phyloP scores from a whole-genome alignment of 169 alveolate genomes.

The Plasmodium billcollinsi region DNA sequence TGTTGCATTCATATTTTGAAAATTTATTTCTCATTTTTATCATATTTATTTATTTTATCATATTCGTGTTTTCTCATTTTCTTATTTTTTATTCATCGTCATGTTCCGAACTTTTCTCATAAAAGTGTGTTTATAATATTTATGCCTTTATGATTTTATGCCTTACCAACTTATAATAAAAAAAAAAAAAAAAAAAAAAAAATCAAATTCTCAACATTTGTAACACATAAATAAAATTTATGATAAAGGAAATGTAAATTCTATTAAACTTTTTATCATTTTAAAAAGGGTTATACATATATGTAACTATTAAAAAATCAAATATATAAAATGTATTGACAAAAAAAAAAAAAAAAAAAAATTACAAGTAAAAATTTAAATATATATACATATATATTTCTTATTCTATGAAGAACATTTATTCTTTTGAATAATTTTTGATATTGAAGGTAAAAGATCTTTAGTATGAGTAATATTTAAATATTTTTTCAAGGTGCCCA shows the following conservation, averaged over 20 bases:
- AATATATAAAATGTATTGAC: background rate
- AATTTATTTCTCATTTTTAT: too few relatives aligned
- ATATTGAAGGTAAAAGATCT: constrained; percentile 74
- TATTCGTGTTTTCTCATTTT: too few relatives aligned
- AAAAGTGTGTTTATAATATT: too few relatives aligned
- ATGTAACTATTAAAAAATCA: background rate
- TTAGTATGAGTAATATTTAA: constrained; percentile 59
- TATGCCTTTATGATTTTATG: too few relatives aligned
- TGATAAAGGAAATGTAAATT: too few relatives aligned
- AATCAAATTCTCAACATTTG: background rate
- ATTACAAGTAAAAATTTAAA: background rate
- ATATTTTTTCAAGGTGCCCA: constrained; percentile 61
- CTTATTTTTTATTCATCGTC: too few relatives aligned
- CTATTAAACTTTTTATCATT: too few relatives aligned
- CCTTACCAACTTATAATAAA: background rate
- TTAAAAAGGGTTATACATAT: too few relatives aligned
- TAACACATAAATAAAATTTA: too few relatives aligned
- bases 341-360: constrained; percentile 9
- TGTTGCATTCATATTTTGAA: too few relatives aligned
- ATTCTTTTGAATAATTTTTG: constrained; percentile 68
- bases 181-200: constrained; percentile 1
- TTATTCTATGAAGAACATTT: constrained; percentile 5
- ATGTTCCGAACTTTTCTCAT: too few relatives aligned
- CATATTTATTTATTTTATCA: too few relatives aligned
- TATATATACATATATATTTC: background rate